Conservation (phyloP, 345 rosid species). For the Eucalyptus urophylla region DNA sequence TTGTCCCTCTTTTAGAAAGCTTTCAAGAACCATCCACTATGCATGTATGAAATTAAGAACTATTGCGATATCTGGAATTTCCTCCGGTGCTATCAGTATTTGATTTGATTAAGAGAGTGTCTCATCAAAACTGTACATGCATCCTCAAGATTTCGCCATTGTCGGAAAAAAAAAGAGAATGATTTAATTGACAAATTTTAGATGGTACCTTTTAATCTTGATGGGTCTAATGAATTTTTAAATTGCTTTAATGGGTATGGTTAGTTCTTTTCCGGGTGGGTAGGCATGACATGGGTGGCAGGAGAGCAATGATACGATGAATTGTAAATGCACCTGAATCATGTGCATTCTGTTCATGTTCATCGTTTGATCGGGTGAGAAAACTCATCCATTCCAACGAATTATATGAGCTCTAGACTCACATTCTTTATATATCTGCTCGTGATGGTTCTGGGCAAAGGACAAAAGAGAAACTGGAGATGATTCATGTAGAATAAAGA, state of each 20-base stretch:
- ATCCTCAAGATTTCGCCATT: neutral
- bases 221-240: neutral
- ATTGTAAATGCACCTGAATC: neutral
- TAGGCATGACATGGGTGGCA: neutral
- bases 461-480: neutral
- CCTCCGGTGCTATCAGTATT: neutral
- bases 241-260: neutral
- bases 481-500: neutral
- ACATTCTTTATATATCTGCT: neutral
- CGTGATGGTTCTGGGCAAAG: neutral
- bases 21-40: neutral
- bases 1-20: neutral
- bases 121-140: neutral
- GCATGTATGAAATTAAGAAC: neutral
- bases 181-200: neutral
- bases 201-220: neutral
- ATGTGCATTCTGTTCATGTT: neutral
- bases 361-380: neutral
- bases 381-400: neutral
- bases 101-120: neutral
- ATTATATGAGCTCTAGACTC: neutral
- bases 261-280: neutral
- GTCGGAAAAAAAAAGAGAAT: neutral
- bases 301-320: neutral
- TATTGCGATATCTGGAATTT: neutral